These are phyloP conservation scores for Penicillium sp. DNA, from an alignment of 2,329 filamentous ascomycete genomes.

Conservation along the genomic window DNA sequence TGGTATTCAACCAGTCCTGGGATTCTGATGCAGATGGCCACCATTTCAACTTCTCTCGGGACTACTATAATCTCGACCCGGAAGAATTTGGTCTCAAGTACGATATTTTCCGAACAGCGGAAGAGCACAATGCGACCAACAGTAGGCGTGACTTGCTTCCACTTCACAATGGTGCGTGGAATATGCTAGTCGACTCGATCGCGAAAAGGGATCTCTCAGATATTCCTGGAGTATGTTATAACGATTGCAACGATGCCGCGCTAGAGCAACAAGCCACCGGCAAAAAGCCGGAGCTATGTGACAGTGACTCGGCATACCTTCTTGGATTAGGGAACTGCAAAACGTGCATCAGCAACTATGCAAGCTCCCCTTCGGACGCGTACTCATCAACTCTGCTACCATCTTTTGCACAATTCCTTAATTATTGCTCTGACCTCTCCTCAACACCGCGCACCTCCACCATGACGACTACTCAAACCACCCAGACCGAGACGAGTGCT, in stretches of 20 bases:
- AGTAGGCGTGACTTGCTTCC: conserved; percentile 5
- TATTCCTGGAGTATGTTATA: conserved; percentile 8
- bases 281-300: conserved; percentile 14
- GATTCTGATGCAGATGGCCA: not conserved
- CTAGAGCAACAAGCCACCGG: not conserved
- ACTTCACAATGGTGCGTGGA: not conserved
- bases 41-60: conserved; percentile 54
- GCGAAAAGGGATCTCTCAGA: conserved; percentile 2
- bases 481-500: not conserved
- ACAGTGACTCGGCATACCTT: conserved; percentile 14
- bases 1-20: conserved; percentile 25
- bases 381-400: conserved; percentile 16
- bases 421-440: conserved; percentile 19
- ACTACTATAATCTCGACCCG: conserved; percentile 70
- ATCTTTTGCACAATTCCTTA: conserved; percentile 18
- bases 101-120: conserved; percentile 57
- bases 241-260: not conserved
- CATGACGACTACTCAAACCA: too few species aligned
- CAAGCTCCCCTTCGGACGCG: not conserved
- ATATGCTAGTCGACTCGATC: not conserved
- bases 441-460: too few species aligned
- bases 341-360: not conserved
- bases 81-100: conserved; percentile 65
- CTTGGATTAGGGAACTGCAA: conserved; percentile 15
- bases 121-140: not conserved